A percentile compares a stretch with the other conserved stretches of the same genome.
phyloP scores from a whole-genome alignment of 73 alveolate species.

The Paramecium pentaurelia region DNA sequence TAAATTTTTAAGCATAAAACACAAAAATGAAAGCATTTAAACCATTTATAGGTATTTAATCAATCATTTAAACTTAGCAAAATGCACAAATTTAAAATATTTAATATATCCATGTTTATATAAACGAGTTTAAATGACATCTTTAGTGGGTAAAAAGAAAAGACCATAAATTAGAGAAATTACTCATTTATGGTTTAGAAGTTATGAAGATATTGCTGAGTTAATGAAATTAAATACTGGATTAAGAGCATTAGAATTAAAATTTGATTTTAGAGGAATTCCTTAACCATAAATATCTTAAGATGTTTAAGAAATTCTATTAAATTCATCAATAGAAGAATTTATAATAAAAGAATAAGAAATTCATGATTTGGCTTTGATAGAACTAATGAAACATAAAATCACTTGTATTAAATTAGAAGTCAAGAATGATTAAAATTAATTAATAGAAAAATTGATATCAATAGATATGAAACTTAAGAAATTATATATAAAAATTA shows the following conservation, averaged over 20 bases:
- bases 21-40: neutral
- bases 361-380: neutral
- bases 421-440: neutral
- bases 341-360: neutral
- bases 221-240: neutral
- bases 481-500: neutral
- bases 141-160: neutral
- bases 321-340: neutral
- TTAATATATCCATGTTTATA: neutral
- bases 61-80: neutral
- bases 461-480: neutral
- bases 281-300: neutral
- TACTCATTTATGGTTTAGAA: neutral
- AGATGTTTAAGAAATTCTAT: neutral
- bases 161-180: conserved; percentile 17
- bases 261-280: neutral
- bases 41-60: neutral
- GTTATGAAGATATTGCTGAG: neutral
- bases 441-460: neutral
- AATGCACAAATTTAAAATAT: neutral
- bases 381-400: neutral
- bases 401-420: neutral
- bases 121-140: neutral
- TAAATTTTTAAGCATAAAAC: neutral
- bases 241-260: neutral